Percentiles rank a stretch among this genome's conserved stretches.
These are phyloP conservation scores for Mycena sp. DNA, from an alignment of 1,284 basidiomycete species.

Conservation along the genomic window DNA sequence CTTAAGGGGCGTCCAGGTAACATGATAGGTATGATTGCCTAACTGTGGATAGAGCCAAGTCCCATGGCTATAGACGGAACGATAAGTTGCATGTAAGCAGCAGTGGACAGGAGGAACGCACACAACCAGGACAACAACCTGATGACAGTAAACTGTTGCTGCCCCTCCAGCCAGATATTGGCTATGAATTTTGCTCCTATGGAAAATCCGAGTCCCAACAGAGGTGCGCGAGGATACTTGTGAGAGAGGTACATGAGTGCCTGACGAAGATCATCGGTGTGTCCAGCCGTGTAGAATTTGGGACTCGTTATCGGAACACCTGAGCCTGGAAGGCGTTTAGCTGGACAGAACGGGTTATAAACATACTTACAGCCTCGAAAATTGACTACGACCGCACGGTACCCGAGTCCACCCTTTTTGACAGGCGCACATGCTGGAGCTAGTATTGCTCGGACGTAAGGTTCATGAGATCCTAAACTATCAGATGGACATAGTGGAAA, in stretches of 20 bases:
- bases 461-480: constrained; percentile 87
- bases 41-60: constrained; percentile 1
- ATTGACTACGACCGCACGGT: constrained; percentile 87
- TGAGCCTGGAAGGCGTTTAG: constrained; percentile 61
- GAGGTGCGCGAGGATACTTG: constrained; percentile 81
- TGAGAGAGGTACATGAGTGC: constrained; percentile 82
- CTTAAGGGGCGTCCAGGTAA: too few relatives aligned
- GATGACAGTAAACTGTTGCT: constrained; percentile 76
- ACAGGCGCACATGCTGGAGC: constrained; percentile 74
- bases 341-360: constrained; percentile 8
- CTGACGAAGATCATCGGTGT: constrained; percentile 88
- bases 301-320: constrained; percentile 83
- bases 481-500: constrained; percentile 4
- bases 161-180: constrained; percentile 87
- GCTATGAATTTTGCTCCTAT: constrained; percentile 74
- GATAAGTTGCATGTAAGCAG: background rate
- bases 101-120: too few relatives aligned
- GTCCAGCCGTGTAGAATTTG: constrained; percentile 86
- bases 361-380: constrained; percentile 84
- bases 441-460: constrained; percentile 88
- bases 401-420: constrained; percentile 83
- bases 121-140: constrained; percentile 83
- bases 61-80: background rate
- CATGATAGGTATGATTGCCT: too few relatives aligned
- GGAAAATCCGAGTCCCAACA: constrained; percentile 92